These are phyloP conservation scores for Vitis riparia DNA, from an alignment of 164 flowering plant species.

Conservation along the genomic window DNA sequence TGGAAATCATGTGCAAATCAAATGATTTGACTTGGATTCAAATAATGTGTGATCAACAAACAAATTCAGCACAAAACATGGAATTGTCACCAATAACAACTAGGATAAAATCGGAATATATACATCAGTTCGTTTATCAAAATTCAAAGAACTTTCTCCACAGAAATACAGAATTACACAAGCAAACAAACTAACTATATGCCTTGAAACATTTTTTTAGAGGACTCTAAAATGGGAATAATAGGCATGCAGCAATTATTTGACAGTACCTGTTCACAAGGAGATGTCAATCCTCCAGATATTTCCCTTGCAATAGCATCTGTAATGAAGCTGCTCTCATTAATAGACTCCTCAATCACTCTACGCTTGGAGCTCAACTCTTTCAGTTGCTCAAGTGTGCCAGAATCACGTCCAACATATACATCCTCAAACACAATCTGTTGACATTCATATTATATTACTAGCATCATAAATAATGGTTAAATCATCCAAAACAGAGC, in stretches of 20 bases:
- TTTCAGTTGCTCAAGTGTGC: constrained; percentile 61
- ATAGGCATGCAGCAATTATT: background rate
- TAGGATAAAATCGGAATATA: background rate
- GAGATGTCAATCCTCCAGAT: constrained; percentile 59
- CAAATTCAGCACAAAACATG: background rate
- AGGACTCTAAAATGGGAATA: no score
- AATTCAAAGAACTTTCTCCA: no score
- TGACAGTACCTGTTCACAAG: constrained; percentile 44
- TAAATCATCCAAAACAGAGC: background rate
- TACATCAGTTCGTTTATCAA: background rate
- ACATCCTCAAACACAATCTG: constrained; percentile 62
- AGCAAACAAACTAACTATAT: background rate
- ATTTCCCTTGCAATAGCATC: constrained; percentile 67
- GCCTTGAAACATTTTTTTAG: background rate
- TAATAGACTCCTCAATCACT: constrained; percentile 52
- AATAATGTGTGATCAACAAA: background rate
- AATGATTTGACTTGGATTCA: background rate
- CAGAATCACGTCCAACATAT: constrained; percentile 42
- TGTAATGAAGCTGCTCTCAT: constrained; percentile 46
- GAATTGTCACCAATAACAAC: background rate
- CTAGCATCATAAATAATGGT: background rate
- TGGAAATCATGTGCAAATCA: background rate
- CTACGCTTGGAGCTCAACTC: constrained; percentile 64
- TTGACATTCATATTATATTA: background rate
- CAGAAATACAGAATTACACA: background rate